These are phyloP conservation scores for Phytopythium boreale DNA, from an alignment of 352 stramenopile genomes.

Conservation along the genomic window DNA sequence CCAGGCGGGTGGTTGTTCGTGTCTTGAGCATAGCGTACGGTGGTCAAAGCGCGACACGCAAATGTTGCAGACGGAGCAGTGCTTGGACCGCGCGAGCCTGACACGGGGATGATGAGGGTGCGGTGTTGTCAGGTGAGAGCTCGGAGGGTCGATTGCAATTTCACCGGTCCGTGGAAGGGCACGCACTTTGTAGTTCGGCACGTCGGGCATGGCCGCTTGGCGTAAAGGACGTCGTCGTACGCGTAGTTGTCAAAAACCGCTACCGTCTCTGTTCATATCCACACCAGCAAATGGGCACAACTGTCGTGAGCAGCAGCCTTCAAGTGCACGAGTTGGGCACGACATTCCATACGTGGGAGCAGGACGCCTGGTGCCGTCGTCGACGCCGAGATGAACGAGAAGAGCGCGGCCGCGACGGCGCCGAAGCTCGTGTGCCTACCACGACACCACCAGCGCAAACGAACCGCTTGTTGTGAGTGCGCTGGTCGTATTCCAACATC, in stretches of 20 bases:
- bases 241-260: constrained; percentile 53
- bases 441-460: not conserved
- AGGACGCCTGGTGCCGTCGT: constrained; percentile 41
- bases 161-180: too few species aligned
- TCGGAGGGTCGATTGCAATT: not conserved
- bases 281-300: not conserved
- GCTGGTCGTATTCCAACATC: not conserved
- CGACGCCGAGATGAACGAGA: constrained; percentile 49
- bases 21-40: constrained; percentile 17
- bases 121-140: not conserved
- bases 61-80: constrained; percentile 61
- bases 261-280: constrained; percentile 29
- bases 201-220: constrained; percentile 31
- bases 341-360: constrained; percentile 26
- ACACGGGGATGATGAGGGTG: not conserved
- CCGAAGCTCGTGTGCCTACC: constrained; percentile 31
- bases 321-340: too few species aligned
- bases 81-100: constrained; percentile 64
- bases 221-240: constrained; percentile 46
- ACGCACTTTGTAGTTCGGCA: constrained; percentile 49
- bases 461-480: not conserved
- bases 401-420: constrained; percentile 36
- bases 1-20: too few species aligned
- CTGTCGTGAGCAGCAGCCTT: not conserved
- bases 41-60: constrained; percentile 69